phyloP scores from a whole-genome alignment of 352 stramenopile species.

The Globisporangium paddicum region DNA sequence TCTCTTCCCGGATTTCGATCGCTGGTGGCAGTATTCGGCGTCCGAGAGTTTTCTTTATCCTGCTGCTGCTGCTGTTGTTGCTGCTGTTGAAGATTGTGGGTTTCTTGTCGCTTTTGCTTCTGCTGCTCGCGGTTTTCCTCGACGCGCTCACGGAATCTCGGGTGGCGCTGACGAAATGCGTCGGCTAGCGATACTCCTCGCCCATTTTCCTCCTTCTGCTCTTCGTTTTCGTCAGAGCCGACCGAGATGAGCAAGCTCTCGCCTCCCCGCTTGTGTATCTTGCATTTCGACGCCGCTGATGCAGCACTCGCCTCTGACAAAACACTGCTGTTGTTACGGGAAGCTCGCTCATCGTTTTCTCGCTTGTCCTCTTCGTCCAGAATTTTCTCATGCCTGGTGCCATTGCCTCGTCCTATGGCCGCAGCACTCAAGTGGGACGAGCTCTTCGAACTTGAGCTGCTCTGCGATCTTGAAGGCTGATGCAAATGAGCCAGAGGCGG shows the following conservation, averaged over 20 bases:
- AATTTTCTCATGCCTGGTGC: neutral
- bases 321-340: constrained; percentile 7
- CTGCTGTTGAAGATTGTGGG: constrained; percentile 10
- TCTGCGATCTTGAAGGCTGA: neutral
- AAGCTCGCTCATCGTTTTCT: constrained; percentile 9
- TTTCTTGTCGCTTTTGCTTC: constrained; percentile 22
- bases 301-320: neutral
- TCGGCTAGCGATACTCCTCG: constrained; percentile 40
- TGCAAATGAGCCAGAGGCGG: neutral
- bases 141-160: constrained; percentile 37
- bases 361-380: constrained; percentile 23
- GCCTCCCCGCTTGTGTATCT: neutral
- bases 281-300: neutral
- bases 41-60: constrained; percentile 7
- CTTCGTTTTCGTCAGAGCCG: neutral
- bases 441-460: constrained; percentile 5
- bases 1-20: neutral
- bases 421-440: neutral
- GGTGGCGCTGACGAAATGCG: constrained; percentile 52
- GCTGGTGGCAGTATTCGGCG: neutral
- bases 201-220: neutral
- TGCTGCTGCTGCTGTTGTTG: constrained; percentile 14
- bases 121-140: constrained; percentile 25
- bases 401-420: neutral
- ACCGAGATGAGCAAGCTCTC: constrained; percentile 7